Evolutionary conservation across 1,139 yeast species (phyloP), one percentile per base, ranked within the genome.

Genomic region (Magnusiomyces sp.): DNA sequence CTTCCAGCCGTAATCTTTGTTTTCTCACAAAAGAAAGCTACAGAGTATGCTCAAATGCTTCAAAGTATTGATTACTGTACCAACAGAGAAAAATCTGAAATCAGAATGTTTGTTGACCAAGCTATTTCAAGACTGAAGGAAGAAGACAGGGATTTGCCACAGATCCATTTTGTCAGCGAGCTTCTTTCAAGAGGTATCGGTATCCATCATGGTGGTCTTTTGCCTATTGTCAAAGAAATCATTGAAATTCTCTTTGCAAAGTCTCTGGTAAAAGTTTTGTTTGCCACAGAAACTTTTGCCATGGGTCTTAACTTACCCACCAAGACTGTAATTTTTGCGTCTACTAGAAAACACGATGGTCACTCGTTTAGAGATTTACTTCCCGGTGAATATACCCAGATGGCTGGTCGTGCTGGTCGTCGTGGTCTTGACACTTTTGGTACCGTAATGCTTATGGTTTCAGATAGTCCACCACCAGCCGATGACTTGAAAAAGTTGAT

Each of bases 391-490:
- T 92, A 90, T 65, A 94, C 97, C 1, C 98, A 92, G 69, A 92
- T 94, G 98, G 90, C 97, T 0, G 98, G 98, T 49, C 79, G 98
- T 68, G 98, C 98, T 1, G 98, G 98, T 57, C 81, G 98, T 70
- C 82, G 98, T 74, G 98, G 98, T 43, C 72, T 92, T 56, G 98
- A 92, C 71, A 72, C 81, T 31, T 87, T 87, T 1, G 98, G 98
- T 60, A 90, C 96, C 0, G 98, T 94, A n/a, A 89, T 94, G 53
- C 81, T 90, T 27, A 88, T 92, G 95, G 76, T 94, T 1, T 80
- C 79, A 46, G 82, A 82, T 31, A 6, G 10, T 6, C 39, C 19
- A 17, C 46, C 49, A 2, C 13, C 40, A 2, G 89, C 95, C 0
- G 69, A 84, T 23, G 73, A 77, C 2, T 79, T 92, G 60, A 85